Evolutionary conservation across 768 basidiomycete species (phyloP).

Genomic region (Sarcomyxa edulis): DNA sequence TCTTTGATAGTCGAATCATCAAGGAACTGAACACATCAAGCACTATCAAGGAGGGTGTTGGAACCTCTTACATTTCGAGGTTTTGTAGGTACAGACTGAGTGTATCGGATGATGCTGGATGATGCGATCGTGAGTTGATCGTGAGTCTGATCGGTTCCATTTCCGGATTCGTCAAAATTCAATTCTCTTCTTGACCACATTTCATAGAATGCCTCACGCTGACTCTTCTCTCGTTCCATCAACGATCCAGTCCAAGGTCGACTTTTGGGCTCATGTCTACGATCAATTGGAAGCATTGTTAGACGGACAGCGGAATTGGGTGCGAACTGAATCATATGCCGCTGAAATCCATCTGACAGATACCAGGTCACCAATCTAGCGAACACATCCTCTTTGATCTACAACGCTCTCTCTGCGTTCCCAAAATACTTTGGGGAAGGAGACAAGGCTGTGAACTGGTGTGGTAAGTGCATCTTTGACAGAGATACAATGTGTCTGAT

Average conservation of each 20-base stretch:
- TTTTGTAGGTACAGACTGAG: no score
- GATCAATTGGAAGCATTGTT: conserved; percentile 58
- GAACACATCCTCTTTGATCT: conserved; percentile 79
- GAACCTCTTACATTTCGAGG: no score
- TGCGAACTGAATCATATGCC: conserved; percentile 24
- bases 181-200: conserved; percentile 9
- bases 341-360: conserved; percentile 3
- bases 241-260: conserved; percentile 62
- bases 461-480: conserved; percentile 54
- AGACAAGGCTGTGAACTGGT: conserved; percentile 83
- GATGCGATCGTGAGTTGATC: not conserved
- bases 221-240: conserved; percentile 70
- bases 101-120: not conserved
- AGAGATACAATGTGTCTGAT: conserved; percentile 1
- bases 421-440: conserved; percentile 55
- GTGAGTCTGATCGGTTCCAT: conserved; percentile 15
- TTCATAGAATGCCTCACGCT: conserved; percentile 68
- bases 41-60: no score
- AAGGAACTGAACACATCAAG: no score
- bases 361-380: conserved; percentile 79
- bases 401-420: conserved; percentile 70
- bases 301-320: conserved; percentile 74
- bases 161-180: conserved; percentile 22
- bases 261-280: conserved; percentile 79
- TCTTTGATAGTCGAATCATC: no score